Evolutionary conservation across 2,329 filamentous ascomycete species (phyloP).

Genomic region (Ophiostoma himal-ulmi): DNA sequence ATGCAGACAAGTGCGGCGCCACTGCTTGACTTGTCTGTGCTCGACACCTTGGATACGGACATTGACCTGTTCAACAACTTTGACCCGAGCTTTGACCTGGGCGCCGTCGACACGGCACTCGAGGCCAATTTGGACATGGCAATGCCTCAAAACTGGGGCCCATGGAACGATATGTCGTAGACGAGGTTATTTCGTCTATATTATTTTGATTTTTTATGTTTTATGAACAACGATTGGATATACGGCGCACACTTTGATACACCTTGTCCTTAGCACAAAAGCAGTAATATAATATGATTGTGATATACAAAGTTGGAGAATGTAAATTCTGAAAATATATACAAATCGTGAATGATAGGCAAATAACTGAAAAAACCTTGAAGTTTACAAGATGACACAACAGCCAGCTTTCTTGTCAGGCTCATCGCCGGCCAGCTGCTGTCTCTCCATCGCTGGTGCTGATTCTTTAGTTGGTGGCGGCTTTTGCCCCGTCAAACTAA

Average conservation of each 20-base stretch:
- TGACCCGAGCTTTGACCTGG: slow-evolving; percentile 49
- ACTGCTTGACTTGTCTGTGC: slow-evolving; percentile 28
- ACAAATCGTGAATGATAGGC: background rate
- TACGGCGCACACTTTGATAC: background rate
- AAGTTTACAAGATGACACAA: background rate
- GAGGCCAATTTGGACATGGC: slow-evolving; percentile 52
- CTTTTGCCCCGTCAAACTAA: slow-evolving; percentile 34
- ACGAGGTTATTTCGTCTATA: background rate
- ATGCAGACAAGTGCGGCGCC: background rate
- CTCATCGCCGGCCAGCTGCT: background rate
- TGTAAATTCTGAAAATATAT: background rate
- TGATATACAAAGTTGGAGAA: background rate
- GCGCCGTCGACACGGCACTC: slow-evolving; percentile 49
- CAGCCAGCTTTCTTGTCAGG: background rate
- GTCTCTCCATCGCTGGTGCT: background rate
- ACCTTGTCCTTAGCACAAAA: background rate
- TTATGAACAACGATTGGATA: background rate
- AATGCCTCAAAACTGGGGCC: slow-evolving; percentile 46
- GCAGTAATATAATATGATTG: background rate
- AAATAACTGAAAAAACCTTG: background rate
- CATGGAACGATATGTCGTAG: slow-evolving; percentile 25
- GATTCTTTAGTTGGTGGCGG: background rate
- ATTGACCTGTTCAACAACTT: slow-evolving; percentile 52
- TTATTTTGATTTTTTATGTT: background rate
- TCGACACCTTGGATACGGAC: slow-evolving; percentile 39